A percentile compares a stretch with the other conserved stretches of the same genome.
Conservation (phyloP, 371 early-diverging fungal species). For the Syncephalis fuscata region DNA sequence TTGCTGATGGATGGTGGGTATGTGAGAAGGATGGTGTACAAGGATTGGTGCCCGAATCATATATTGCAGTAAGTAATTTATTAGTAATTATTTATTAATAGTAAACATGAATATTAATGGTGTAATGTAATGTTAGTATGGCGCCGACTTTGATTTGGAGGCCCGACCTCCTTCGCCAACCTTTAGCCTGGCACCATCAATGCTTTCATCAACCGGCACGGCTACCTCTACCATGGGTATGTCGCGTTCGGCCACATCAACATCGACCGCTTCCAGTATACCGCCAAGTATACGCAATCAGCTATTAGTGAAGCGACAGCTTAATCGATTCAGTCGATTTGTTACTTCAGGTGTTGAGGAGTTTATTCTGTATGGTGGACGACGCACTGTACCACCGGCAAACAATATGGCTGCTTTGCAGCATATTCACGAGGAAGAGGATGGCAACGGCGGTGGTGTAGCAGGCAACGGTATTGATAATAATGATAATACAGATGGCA, state of each 20-base stretch:
- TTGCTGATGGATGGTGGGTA: slow-evolving; percentile 21
- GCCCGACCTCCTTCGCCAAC: slow-evolving; percentile 8
- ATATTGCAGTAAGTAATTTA: slow-evolving; percentile 14
- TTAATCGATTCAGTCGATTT: slow-evolving; percentile 23
- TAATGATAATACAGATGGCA: slow-evolving; percentile 7
- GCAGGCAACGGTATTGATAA: too few species aligned
- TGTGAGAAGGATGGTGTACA: slow-evolving; percentile 18
- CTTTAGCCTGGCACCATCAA: slow-evolving; percentile 1
- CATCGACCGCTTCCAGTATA: slow-evolving; percentile 2
- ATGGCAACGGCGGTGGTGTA: slow-evolving; percentile 2
- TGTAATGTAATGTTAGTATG: background rate
- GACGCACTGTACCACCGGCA: background rate
- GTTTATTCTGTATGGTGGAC: slow-evolving; percentile 17
- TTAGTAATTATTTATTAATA: too few species aligned
- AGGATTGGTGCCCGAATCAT: slow-evolving; percentile 18
- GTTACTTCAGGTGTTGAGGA: slow-evolving; percentile 23
- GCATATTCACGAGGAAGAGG: slow-evolving; percentile 1
- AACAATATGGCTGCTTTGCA: background rate
- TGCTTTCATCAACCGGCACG: slow-evolving; percentile 6
- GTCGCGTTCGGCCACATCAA: slow-evolving; percentile 1
- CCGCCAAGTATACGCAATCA: slow-evolving; percentile 5
- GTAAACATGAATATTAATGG: too few species aligned
- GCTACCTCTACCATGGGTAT: slow-evolving; percentile 1
- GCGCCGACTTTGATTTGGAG: slow-evolving; percentile 6
- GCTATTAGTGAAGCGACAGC: slow-evolving; percentile 17